Base-by-base conservation (phyloP, 495 filamentous ascomycete species). In the Penicillium herquei region DNA sequence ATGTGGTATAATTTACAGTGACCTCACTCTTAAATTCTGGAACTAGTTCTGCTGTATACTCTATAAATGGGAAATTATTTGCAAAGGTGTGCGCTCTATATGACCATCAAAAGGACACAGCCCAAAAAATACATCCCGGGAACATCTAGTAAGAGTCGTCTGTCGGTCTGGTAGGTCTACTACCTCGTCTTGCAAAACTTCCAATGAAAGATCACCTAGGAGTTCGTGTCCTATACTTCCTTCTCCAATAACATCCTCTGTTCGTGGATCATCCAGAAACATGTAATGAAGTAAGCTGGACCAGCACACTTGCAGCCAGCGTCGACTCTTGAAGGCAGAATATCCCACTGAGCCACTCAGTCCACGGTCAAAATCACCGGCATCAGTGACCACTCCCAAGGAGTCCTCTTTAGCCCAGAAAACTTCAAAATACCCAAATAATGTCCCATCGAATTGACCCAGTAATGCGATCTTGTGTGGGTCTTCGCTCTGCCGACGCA, bases 221-320 rank as follows among this genome's bases (percentile, higher is more conserved):
- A 39, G 12, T 30, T 49, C 46, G 21, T 84, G 50, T 79, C 78
- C 33, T 85, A 66, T n/a, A 75, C 75, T 55, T 72, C 11, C 21
- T 5, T 87, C 84, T 39, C 82, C 83, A 6, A 86, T 81, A 3
- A 85, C 78, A 52, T 69, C 59, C 61, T 69, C 72, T 1, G 84
- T 87, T 39, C 84, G 79, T 45, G 79, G 77, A 49, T 87, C 84
- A 64, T 87, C 84, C 14, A 87, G 73, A 65, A 83, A 86, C 55
- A 83, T 70, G 62, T 84, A 87, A 61, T 86, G 83, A 73, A 87
- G 85, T 64, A 83, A 67, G 52, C 77, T 78, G 18, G 78, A 81
- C 78, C 81, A 86, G 82, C 84, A 87, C 13, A 78, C 82, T 52
- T 76, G 81, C 7, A 84, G 81, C 6, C 84, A 78, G 54, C 86